Percentiles rank a stretch among this genome's conserved stretches.
These are phyloP conservation scores for Podospora bellae-mahoneyi DNA, from an alignment of 495 filamentous ascomycete genomes.

Conservation along the genomic window DNA sequence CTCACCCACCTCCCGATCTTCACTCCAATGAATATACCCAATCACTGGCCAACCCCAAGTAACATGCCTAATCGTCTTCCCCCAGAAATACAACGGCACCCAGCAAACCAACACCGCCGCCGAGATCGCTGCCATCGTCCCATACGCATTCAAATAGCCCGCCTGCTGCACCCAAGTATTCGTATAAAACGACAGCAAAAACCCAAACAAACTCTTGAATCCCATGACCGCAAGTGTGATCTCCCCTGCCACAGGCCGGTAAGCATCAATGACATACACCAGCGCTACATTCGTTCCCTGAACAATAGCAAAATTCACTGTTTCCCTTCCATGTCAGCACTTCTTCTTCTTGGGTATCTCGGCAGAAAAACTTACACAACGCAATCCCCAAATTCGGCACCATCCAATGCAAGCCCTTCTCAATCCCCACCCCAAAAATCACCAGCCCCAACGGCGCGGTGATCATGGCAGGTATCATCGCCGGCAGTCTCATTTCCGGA, in stretches of 20 bases:
- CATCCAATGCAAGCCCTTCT: constrained; percentile 52
- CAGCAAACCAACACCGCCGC: constrained; percentile 39
- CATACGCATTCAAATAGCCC: constrained; percentile 51
- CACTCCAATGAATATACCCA: constrained; percentile 46
- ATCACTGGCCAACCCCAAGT: constrained; percentile 48
- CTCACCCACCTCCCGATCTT: constrained; percentile 51
- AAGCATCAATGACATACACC: constrained; percentile 54
- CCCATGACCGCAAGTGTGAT: constrained; percentile 49
- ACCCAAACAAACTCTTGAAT: constrained; percentile 57
- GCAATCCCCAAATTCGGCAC: constrained; percentile 51
- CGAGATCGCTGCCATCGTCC: constrained; percentile 52
- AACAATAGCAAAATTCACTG: constrained; percentile 51
- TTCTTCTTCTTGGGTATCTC: not conserved
- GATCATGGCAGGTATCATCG: constrained; percentile 44
- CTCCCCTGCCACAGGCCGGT: constrained; percentile 54
- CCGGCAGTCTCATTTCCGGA: constrained; percentile 54
- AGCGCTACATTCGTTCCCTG: constrained; percentile 51
- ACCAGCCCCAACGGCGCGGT: constrained; percentile 45
- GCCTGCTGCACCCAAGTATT: constrained; percentile 54
- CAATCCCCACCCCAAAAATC: constrained; percentile 52
- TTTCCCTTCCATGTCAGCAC: not conserved
- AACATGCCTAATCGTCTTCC: constrained; percentile 44
- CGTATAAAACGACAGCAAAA: constrained; percentile 57
- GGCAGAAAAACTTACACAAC: constrained; percentile 30
- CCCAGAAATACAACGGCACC: constrained; percentile 49